Percentiles rank a stretch among this genome's conserved stretches.
These are phyloP conservation scores for Coniochaeta pulveracea DNA, from an alignment of 2,329 filamentous ascomycete genomes.

Conservation along the genomic window DNA sequence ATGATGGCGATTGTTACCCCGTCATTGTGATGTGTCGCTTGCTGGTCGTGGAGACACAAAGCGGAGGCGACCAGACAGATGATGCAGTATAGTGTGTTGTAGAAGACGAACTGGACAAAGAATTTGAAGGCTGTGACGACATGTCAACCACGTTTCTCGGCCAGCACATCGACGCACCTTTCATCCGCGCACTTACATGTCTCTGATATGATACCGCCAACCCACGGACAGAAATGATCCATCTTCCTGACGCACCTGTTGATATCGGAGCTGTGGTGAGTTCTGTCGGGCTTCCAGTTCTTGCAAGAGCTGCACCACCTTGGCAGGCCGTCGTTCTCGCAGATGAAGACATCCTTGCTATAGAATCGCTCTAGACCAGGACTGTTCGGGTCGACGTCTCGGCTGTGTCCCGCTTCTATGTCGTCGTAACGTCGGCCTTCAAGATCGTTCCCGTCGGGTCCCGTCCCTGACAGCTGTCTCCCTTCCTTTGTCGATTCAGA, in stretches of 20 bases:
- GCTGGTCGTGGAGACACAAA: constrained; percentile 46
- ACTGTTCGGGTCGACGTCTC: constrained; percentile 43
- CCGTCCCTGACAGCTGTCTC: background rate
- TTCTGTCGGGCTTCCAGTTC: constrained; percentile 79
- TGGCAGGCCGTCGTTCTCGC: constrained; percentile 72
- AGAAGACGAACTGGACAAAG: constrained; percentile 78
- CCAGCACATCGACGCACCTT: constrained; percentile 4
- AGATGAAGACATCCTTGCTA: constrained; percentile 72
- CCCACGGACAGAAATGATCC: constrained; percentile 95
- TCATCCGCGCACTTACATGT: constrained; percentile 38
- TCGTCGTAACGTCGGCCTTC: constrained; percentile 10
- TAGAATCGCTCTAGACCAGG: constrained; percentile 68
- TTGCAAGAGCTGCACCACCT: constrained; percentile 76
- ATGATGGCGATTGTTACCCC: constrained; percentile 56
- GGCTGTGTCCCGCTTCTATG: constrained; percentile 15
- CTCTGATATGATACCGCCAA: constrained; percentile 86
- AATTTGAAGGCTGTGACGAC: constrained; percentile 61
- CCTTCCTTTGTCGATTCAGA: constrained; percentile 9
- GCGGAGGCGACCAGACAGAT: constrained; percentile 53
- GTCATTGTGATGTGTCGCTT: constrained; percentile 26
- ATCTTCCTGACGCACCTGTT: constrained; percentile 77
- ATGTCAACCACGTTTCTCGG: constrained; percentile 13
- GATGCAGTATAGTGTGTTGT: constrained; percentile 56
- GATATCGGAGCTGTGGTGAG: constrained; percentile 77
- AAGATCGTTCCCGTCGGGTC: background rate